These are phyloP conservation scores for Globisporangium sylvaticum DNA, from an alignment of 352 stramenopile species.

Conservation along the genomic window DNA sequence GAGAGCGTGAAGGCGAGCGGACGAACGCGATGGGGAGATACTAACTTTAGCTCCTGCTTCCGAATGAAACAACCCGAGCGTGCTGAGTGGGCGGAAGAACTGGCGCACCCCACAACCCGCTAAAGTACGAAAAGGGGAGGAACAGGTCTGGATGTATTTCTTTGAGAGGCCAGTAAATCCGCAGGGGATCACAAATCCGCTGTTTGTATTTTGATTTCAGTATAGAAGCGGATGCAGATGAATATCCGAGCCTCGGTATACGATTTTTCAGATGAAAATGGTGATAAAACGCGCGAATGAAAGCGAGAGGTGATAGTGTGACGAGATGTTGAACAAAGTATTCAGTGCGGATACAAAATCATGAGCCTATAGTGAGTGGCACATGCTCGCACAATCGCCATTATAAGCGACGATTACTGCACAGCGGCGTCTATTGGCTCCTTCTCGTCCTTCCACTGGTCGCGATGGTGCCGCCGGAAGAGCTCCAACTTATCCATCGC, in stretches of 20 bases:
- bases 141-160: background rate
- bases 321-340: background rate
- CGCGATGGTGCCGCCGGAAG: constrained; percentile 42
- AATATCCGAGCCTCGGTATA: background rate
- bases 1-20: background rate
- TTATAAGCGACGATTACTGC: background rate
- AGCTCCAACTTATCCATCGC: constrained; percentile 39
- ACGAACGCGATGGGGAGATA: background rate
- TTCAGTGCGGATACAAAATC: background rate
- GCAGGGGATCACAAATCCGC: background rate
- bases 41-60: background rate
- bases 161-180: background rate
- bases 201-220: background rate
- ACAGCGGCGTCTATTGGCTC: background rate
- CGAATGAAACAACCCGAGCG: background rate
- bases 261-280: too few relatives aligned
- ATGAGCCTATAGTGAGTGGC: background rate
- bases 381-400: background rate
- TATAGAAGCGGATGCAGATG: background rate
- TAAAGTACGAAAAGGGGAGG: background rate
- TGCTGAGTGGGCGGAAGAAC: background rate
- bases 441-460: constrained; percentile 22
- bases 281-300: background rate
- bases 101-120: background rate
- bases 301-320: background rate